Base-by-base conservation (phyloP, 768 basidiomycete species). In the Boletus vermiculosoides region DNA sequence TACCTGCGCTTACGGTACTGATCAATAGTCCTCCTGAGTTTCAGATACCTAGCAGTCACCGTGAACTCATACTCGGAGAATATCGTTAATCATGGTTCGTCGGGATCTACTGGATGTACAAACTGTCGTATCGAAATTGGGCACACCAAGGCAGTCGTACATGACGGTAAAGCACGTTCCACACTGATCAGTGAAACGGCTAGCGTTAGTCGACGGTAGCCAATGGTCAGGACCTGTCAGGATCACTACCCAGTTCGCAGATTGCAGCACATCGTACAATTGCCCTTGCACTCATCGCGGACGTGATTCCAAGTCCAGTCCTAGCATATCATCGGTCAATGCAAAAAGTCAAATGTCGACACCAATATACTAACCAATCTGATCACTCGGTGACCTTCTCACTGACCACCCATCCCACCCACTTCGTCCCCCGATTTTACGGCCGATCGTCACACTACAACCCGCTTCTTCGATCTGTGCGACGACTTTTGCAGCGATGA, bases 321-420 rank as follows among this genome's bases (percentile, higher is more conserved):
- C 12, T 44, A 10, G 34, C 13, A 13, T 6, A 22, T 39, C n/a
- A n/a, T 42, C 3, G 5, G 20, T 34, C 31, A 56, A 28, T 47
- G 15, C 15, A 23, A 52, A 31, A 49, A 15, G 13, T n/a, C 28
- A 25, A 25, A 15, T 5, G 6, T 55, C 12, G 44, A 34, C 34
- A 10, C 2, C 25, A 36, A 52, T 15, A 7, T 10, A 23, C 45
- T 8, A 11, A 49, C 41, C 54, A 1, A 12, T 22, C 25, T 15
- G 2, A 31, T 54, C 49, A 63, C 22, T 45, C 46, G n/a, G n/a
- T n/a, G n/a, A n/a, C 50, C 57, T 58, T 34, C 25, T 33, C 3
- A 69, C 37, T 7, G 3, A 0, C 81, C 81, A 83, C 0, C 77
- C 80, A 0, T 72, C 66, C 83, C 84, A 83, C 0, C 80, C 81